Conservation (phyloP, 108 stramenopile species). For the Bacterosira constricta region DNA sequence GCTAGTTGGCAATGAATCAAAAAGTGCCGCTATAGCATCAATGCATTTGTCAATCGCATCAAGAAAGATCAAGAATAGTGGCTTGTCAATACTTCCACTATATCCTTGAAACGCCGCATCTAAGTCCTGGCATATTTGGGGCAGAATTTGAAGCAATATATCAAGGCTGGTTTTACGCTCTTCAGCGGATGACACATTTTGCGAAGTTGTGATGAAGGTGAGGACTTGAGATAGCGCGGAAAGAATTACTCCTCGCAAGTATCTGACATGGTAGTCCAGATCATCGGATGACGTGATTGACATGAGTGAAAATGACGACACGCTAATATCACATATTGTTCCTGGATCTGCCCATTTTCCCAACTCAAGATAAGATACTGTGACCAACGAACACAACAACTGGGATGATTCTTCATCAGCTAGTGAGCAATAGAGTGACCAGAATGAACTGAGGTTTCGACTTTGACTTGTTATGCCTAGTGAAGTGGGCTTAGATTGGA, state of each 20-base stretch:
- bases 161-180: constrained; percentile 5
- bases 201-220: neutral
- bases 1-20: constrained; percentile 18
- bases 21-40: neutral
- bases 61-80: constrained; percentile 18
- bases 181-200: constrained; percentile 8
- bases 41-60: constrained; percentile 33
- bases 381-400: constrained; percentile 20
- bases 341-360: constrained; percentile 8
- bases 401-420: constrained; percentile 30
- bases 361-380: neutral
- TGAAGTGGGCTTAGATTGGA: neutral
- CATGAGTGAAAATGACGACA: constrained; percentile 20
- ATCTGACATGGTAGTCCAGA: constrained; percentile 18
- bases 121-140: constrained; percentile 28
- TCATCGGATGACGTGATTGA: constrained; percentile 21
- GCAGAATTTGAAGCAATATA: constrained; percentile 16
- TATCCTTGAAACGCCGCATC: constrained; percentile 23
- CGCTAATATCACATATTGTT: neutral
- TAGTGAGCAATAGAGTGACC: constrained; percentile 20
- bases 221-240: constrained; percentile 9
- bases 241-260: constrained; percentile 10
- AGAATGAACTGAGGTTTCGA: constrained; percentile 2
- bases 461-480: neutral
- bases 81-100: constrained; percentile 31